Evolutionary conservation across 2,329 filamentous ascomycete species (phyloP).

Genomic region (Arthrinium phaeospermum): DNA sequence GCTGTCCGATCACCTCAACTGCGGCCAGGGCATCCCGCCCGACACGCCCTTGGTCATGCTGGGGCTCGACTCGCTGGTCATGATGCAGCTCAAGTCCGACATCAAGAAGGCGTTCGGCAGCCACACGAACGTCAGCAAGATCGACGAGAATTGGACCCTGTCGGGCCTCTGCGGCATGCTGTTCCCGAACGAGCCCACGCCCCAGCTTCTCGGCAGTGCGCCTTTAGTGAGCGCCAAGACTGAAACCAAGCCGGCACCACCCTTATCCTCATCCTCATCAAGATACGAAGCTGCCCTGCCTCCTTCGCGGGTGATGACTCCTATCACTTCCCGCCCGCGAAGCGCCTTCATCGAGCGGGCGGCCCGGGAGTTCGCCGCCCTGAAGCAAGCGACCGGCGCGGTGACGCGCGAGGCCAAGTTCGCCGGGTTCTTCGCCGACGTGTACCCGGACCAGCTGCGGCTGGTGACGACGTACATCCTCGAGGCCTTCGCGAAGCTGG

Average conservation of each 20-base stretch:
- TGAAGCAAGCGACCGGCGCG: neutral
- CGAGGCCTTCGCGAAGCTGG: conserved; percentile 36
- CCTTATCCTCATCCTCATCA: neutral
- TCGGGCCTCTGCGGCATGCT: neutral
- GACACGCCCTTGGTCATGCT: conserved; percentile 12
- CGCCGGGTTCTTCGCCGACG: conserved; percentile 32
- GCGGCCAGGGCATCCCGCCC: neutral
- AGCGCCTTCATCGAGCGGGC: neutral
- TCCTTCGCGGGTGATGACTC: neutral
- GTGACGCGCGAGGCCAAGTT: neutral
- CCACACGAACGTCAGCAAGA: neutral
- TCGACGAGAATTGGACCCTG: conserved; percentile 4
- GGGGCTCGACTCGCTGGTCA: conserved; percentile 10
- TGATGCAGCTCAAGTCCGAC: conserved; percentile 19
- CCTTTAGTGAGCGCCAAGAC: neutral
- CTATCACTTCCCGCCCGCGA: neutral
- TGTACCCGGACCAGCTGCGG: conserved; percentile 33
- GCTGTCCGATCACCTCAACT: neutral
- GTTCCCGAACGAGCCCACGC: neutral
- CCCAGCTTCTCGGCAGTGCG: neutral
- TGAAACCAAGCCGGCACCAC: neutral
- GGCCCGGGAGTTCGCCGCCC: neutral
- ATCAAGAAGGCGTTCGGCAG: conserved; percentile 15
- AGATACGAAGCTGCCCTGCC: neutral
- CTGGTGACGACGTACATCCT: conserved; percentile 38